These are phyloP conservation scores for Pinus albicaulis DNA, from an alignment of 75 land plant genomes.

Conservation along the genomic window DNA sequence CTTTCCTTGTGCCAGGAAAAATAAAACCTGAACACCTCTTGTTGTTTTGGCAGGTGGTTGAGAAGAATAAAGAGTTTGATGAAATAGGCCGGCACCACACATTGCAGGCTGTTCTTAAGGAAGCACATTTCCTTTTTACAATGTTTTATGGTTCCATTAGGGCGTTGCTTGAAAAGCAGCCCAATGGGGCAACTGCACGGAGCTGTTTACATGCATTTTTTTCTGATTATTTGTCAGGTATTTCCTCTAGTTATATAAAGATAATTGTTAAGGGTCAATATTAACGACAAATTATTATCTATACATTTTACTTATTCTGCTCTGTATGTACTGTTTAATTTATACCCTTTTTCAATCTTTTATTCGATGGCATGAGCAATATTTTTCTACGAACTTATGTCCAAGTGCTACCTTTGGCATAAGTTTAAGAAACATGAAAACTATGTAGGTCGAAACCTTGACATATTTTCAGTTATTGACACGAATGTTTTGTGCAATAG, in stretches of 20 bases:
- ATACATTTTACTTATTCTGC: background rate
- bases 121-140: constrained; percentile 74
- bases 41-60: constrained; percentile 59
- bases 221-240: constrained; percentile 85
- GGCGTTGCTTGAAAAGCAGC: constrained; percentile 77
- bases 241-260: background rate
- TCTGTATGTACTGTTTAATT: background rate
- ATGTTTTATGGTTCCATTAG: constrained; percentile 88
- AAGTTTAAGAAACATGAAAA: background rate
- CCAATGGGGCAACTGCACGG: constrained; percentile 72
- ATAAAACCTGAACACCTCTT: background rate
- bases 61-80: constrained; percentile 78
- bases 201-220: constrained; percentile 73
- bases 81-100: constrained; percentile 66
- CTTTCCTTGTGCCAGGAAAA: background rate
- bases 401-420: background rate
- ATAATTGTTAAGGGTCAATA: background rate
- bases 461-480: background rate
- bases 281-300: background rate
- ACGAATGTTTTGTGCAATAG: constrained; percentile 38
- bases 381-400: background rate
- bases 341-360: background rate
- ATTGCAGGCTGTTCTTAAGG: constrained; percentile 65
- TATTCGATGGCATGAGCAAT: background rate
- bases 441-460: background rate